Evolutionary conservation across 2,329 filamentous ascomycete species (phyloP), one percentile per base, ranked within the genome.

Genomic region (Stachybotrys chlorohalonatus): DNA sequence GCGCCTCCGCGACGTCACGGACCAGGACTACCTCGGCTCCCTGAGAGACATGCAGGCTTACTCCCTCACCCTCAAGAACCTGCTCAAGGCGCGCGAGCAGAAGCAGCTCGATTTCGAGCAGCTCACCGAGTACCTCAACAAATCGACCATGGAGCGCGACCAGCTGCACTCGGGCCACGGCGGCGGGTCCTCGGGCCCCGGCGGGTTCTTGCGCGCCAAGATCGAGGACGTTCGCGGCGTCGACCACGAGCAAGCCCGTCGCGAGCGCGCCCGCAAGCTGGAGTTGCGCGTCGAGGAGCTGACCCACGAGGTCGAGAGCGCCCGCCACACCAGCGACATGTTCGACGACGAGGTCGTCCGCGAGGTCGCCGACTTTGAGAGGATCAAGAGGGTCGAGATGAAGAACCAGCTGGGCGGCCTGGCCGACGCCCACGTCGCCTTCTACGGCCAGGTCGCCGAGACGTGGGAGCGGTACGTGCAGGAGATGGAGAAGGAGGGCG

Each of bases 71-170:
- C 77, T 97, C 50, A 95, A 95, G 71, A 80, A 84, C 30, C 84
- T 99, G 6, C 84, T 99, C 59, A 95, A 95, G 70, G 90, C 90
- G 1, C 86, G 94, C 42, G 94, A 99, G 74, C 91, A 95, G 74
- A 99, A 99, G 69, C 94, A 99, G 70, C 86, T 99, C 55, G 94
- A 99, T 74, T 96, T 93, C 66, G 94, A 99, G 73, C 92, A 90
- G 60, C 80, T 99, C 39, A 95, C 91, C 31, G 93, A 97, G 68
- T 97, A 97, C 70, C 87, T 96, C 53, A 89, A 89, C 73, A 96
- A 95, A 69, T 90, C 90, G 1, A 90, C 90, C 3, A 75, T 84
- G 4, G 94, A 99, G 70, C 87, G 92, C 51, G 94, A 99, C 71
- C 78, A 82, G 15, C 83, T 96, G 3, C 78, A 79, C 8, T 83